Percentiles rank a stretch among this genome's conserved stretches.
Evolutionary conservation across 768 basidiomycete species (phyloP).

Genomic region (Tricholoma hemisulphureum): DNA sequence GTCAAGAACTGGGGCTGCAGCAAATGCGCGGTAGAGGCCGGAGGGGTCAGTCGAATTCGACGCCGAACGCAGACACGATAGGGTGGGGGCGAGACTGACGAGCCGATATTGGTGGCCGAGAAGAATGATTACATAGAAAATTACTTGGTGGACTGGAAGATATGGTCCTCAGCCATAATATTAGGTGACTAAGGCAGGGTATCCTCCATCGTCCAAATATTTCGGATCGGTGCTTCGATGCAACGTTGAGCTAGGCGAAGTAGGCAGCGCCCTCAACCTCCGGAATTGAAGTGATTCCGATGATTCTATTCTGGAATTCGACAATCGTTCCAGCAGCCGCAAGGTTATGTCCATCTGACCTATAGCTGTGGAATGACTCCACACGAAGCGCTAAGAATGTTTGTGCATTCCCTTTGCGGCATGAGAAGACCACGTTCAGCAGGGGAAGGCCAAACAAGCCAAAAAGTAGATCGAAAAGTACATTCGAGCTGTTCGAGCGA

Average conservation of each 20-base stretch:
- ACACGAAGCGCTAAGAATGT: background rate
- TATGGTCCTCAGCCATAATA: slow-evolving; percentile 1
- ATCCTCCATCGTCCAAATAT: slow-evolving; percentile 12
- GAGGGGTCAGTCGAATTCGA: slow-evolving; percentile 13
- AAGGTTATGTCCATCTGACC: slow-evolving; percentile 6
- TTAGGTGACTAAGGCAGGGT: slow-evolving; percentile 12
- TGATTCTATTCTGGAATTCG: slow-evolving; percentile 14
- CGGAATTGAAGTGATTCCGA: slow-evolving; percentile 5
- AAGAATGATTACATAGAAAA: slow-evolving; percentile 11
- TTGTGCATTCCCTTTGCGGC: slow-evolving; percentile 5
- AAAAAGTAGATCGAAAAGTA: no score
- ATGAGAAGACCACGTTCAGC: background rate
- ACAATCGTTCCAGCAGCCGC: slow-evolving; percentile 1
- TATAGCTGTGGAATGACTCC: slow-evolving; percentile 4
- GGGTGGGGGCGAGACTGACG: slow-evolving; percentile 18
- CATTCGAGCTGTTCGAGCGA: no score
- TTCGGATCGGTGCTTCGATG: background rate
- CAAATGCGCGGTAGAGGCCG: slow-evolving; percentile 17
- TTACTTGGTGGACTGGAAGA: slow-evolving; percentile 11
- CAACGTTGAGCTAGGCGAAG: background rate
- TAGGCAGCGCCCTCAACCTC: slow-evolving; percentile 7
- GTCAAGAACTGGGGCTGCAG: slow-evolving; percentile 16
- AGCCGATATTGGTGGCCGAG: slow-evolving; percentile 14
- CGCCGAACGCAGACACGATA: slow-evolving; percentile 18
- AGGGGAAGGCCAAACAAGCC: background rate